phyloP scores from a whole-genome alignment of 352 stramenopile species.

The Phytophthora ramorum region DNA sequence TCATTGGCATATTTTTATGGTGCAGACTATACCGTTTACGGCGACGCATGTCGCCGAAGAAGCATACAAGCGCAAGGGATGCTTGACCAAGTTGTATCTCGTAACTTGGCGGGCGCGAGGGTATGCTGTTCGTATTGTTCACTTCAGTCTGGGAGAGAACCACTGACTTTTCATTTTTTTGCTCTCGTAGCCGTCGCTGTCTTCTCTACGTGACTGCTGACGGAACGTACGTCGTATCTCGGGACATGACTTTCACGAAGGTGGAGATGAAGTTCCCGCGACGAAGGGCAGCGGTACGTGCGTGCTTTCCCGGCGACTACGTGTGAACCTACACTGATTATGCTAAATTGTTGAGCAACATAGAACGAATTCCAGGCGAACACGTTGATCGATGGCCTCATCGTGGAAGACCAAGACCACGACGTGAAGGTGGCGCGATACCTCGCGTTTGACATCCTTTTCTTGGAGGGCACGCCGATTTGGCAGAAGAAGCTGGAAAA shows the following conservation, averaged over 20 bases:
- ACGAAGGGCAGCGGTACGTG: conserved; percentile 63
- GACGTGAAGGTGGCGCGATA: conserved; percentile 78
- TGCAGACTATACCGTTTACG: conserved; percentile 84
- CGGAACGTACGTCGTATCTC: conserved; percentile 82
- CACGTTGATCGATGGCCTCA: conserved; percentile 86
- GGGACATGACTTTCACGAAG: conserved; percentile 86
- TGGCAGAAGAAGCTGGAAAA: conserved; percentile 92
- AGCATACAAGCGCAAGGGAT: conserved; percentile 74
- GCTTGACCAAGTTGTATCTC: conserved; percentile 83
- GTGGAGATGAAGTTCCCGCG: conserved; percentile 91
- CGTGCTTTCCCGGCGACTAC: background rate
- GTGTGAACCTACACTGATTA: background rate
- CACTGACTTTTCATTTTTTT: conserved; percentile 11
- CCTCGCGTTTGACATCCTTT: conserved; percentile 85
- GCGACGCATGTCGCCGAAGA: conserved; percentile 80
- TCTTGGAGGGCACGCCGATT: conserved; percentile 78
- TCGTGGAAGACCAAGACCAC: conserved; percentile 88
- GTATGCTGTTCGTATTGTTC: conserved; percentile 39
- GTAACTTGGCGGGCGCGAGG: conserved; percentile 85
- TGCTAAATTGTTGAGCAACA: background rate
- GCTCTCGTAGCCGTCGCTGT: conserved; percentile 65
- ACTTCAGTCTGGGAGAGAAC: background rate
- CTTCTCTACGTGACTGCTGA: conserved; percentile 75
- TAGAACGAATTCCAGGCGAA: conserved; percentile 78
- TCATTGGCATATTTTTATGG: conserved; percentile 8